Evolutionary conservation across 106 monocot genomes (phyloP), one percentile per base, ranked within the genome.

Genomic region (Posidonia australis): DNA sequence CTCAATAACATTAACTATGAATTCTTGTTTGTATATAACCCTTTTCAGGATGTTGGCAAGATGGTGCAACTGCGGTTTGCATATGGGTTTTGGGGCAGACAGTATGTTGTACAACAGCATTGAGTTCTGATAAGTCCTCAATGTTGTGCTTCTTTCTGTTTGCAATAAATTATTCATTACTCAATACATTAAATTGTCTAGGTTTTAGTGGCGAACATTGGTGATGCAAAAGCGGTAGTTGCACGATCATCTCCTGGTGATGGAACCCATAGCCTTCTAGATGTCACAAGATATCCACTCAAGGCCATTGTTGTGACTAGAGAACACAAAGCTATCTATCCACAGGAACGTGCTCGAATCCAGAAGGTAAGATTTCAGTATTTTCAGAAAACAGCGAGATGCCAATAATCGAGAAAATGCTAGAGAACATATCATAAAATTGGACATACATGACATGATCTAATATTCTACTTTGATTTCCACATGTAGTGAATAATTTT

Each of bases 1-100:
- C 13, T 60, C 25, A 58, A 1, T 58, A 1, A 19, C 54, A 0
- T 54, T 23, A 19, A 22, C 22, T 9, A 19, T 54, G 22, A 54
- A 16, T 19, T 51, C 54, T 49, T 49, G n/a, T n/a, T 49, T n/a
- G n/a, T 49, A 13, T 49, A 49, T 49, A 11, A 49, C 22, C 9
- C 20, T 32, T 68, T 59, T 44, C 72, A 91, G 91, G 86, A 26
- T 81, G 77, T 19, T 91, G 91, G 83, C 91, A 79, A 72, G 86
- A 91, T 84, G 91, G 91, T 83, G 91, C 91, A 73, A 84, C 91
- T 21, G 83, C 91, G 68, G 86, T 91, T 1, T 91, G 91, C 69
- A 52, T 83, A 24, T 91, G 91, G 91, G 48, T 91, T 51, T 77
- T 91, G 74, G 81, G 77, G 26, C 74, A 86, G 79, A 86, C 70